Base-by-base conservation (phyloP, 169 alveolate species). In the Plasmodium billcollinsi region DNA sequence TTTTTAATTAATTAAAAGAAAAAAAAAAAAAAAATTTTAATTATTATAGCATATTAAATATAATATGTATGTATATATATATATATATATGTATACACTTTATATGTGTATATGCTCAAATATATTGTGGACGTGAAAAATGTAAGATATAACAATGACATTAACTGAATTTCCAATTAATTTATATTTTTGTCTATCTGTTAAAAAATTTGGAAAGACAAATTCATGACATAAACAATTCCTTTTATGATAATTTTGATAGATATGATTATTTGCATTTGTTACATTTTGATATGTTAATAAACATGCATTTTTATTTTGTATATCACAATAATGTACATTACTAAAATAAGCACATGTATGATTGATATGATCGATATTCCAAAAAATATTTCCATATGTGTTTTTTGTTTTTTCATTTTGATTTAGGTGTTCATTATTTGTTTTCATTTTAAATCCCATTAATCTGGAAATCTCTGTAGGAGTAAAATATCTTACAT, bases 151-250 rank as follows among this genome's bases (percentile, higher is more conserved):
- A 1, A 83, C 91, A 33, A 59, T 58, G 20, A 69, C 85, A 62
- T 71, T 83, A 21, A 83, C 91, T 45, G 91, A 83, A 71, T 83
- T 83, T 29, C 91, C 91, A 69, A 83, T 62, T 73, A 83, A 45
- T 83, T 83, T 83, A 73, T 69, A 26, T 29, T 70, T 83, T 70
- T 83, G 91, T 50, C 85, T 67, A 63, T 63, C 71, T 59, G 91
- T 69, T 63, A 83, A 56, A 69, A 83, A 54, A 1, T 71, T 70
- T 6, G 83, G 91, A 83, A 83, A 83, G 43, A 29, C 50, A 71
- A 83, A 83, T 70, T 70, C 74, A 43, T 71, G 91, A 20, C 91
- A 83, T 11, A 62, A 43, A 24, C 91, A 83, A 49, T 11, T 63
- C 11, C 61, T 74, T 20, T 33, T 43, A 8, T 74, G 39, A 5